Percentiles rank a stretch among this genome's conserved stretches.
Conservation (phyloP, 306 rosid genomes). For the Cucumis melo region DNA sequence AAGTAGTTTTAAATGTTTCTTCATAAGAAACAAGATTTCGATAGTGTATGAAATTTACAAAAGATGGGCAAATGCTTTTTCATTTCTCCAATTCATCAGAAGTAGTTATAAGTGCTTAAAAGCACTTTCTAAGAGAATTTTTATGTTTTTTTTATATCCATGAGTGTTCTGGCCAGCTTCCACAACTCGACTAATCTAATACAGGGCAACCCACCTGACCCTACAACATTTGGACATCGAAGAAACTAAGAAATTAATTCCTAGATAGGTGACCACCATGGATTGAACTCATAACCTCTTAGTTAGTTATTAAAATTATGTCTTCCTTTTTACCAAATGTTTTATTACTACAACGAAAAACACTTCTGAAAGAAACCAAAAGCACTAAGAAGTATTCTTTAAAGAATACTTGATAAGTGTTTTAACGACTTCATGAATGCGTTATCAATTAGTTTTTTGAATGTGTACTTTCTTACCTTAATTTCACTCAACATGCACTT, state of each 20-base stretch:
- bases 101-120: not conserved
- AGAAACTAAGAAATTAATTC: no score
- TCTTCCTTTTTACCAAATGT: not conserved
- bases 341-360: not conserved
- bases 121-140: not conserved
- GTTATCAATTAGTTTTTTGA: not conserved
- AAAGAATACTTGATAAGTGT: not conserved
- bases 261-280: no score
- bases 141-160: not conserved
- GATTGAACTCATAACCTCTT: no score
- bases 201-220: no score
- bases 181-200: no score
- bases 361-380: not conserved
- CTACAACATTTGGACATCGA: no score
- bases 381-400: not conserved
- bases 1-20: not conserved
- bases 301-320: no score
- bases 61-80: no score
- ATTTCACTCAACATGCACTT: not conserved
- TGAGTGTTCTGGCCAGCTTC: no score
- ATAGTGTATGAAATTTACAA: no score
- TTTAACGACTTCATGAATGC: not conserved
- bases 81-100: no score
- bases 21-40: no score
- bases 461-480: not conserved